Base-by-base conservation (phyloP, 2,329 filamentous ascomycete genomes). In the Dactylella cylindrospora region DNA sequence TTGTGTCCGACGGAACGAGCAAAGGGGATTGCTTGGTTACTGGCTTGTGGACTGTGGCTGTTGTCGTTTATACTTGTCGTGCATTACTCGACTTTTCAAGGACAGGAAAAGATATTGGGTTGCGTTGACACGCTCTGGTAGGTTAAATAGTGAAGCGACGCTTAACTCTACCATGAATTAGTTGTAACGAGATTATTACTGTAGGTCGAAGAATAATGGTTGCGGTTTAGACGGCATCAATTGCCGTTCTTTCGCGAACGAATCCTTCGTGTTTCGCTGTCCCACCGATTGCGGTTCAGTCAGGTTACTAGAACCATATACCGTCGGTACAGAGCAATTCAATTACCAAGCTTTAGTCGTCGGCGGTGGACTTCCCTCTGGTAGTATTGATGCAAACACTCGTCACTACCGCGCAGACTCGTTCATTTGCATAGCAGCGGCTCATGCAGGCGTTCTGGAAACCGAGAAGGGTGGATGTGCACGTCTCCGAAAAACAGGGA, bases 391-490 rank as follows among this genome's bases (percentile, higher is more conserved):
- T 36, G 33, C 49, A 28, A 70, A 73, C 31, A 74, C 76, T 45
- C 79, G 84, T 0, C 76, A 86, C 17, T 97, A 97, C 72, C 85
- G 93, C 13, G 89, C 86, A 7, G 90, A 95, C 73, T 94, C 88
- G 10, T 94, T 88, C 73, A 84, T 95, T 50, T 95, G 90, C 70
- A 84, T 83, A 57, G 80, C 90, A 9, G 90, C 89, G 26, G 87
- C 95, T 43, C 90, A 95, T 70, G 83, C 88, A 0, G 90, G 89
- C 15, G 78, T 90, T 68, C 81, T 94, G 61, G 81, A 80, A 28
- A 82, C 90, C 68, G 74, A 77, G 0, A 76, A 80, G 23, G 90
- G 90, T 29, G 90, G 90, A 1, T 95, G 90, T 68, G 90, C 90
- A 54, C 87, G 94, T 2, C 80, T 93, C 25, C 79, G 81, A 49